Evolutionary conservation across 2,329 filamentous ascomycete genomes (phyloP).

Genomic region (Talaromyces sp.): DNA sequence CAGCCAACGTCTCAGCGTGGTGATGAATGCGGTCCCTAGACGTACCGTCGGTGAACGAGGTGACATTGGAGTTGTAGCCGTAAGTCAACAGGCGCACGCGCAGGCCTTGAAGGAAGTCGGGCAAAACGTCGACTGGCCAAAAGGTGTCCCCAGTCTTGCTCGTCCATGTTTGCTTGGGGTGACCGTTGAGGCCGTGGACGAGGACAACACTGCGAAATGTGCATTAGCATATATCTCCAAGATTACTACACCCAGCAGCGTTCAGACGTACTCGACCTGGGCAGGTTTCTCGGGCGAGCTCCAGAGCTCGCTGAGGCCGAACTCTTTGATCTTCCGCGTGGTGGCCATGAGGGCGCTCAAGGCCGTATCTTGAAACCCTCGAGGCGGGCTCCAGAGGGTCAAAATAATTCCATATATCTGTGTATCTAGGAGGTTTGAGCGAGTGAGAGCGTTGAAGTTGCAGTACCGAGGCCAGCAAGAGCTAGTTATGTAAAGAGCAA

Average conservation of each 20-base stretch:
- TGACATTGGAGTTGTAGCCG: conserved; percentile 66
- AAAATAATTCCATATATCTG: not conserved
- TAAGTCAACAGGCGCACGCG: conserved; percentile 65
- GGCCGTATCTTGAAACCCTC: not conserved
- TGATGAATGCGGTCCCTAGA: conserved; percentile 64
- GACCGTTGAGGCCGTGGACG: conserved; percentile 65
- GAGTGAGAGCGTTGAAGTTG: not conserved
- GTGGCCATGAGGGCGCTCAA: conserved; percentile 1
- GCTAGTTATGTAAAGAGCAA: not conserved
- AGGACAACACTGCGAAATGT: conserved; percentile 50
- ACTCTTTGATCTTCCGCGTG: conserved; percentile 25
- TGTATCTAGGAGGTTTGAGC: not conserved
- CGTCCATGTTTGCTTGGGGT: conserved; percentile 59
- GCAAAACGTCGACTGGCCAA: conserved; percentile 66
- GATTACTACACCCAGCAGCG: no score
- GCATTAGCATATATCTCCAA: not conserved
- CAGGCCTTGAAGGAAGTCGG: conserved; percentile 50
- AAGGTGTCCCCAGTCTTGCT: conserved; percentile 48
- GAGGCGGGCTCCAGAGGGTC: not conserved
- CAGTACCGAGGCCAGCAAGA: not conserved
- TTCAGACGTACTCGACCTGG: conserved; percentile 30
- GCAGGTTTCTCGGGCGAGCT: conserved; percentile 27
- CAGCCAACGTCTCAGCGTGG: conserved; percentile 65
- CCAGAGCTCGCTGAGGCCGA: conserved; percentile 39
- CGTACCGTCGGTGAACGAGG: conserved; percentile 46